phyloP scores from a whole-genome alignment of 495 filamentous ascomycete species.

The Staphylotrichum longicolle region DNA sequence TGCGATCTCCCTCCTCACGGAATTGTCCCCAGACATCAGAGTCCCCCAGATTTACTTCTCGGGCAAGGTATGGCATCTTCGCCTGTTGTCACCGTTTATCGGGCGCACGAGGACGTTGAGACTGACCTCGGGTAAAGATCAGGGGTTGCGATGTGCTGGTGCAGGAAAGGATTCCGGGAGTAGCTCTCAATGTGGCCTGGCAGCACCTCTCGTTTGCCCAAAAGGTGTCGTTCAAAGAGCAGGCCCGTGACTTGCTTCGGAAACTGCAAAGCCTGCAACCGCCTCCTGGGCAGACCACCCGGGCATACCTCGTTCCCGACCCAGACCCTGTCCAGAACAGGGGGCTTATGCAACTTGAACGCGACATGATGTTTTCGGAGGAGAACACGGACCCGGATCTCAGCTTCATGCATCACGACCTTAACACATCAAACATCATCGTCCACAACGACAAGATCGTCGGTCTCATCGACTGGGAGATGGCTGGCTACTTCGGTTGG shows the following conservation, averaged over 20 bases:
- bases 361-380: neutral
- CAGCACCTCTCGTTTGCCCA: neutral
- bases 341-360: neutral
- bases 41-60: neutral
- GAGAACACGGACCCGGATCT: neutral
- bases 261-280: neutral
- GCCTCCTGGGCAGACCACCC: neutral
- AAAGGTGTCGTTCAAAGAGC: neutral
- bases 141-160: neutral
- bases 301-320: neutral
- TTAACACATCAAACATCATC: neutral
- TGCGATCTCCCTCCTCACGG: neutral
- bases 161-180: neutral
- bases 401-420: slow-evolving; percentile 1
- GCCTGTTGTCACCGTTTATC: neutral
- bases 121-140: neutral
- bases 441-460: neutral
- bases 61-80: neutral
- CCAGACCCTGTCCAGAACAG: neutral
- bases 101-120: no score
- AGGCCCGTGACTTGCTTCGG: neutral
- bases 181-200: neutral
- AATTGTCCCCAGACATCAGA: neutral
- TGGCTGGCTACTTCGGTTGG: neutral
- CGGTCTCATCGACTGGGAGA: neutral